A percentile compares a stretch with the other conserved stretches of the same genome.
Conservation (phyloP, 495 filamentous ascomycete species). For the Gamarada debralockiae region DNA sequence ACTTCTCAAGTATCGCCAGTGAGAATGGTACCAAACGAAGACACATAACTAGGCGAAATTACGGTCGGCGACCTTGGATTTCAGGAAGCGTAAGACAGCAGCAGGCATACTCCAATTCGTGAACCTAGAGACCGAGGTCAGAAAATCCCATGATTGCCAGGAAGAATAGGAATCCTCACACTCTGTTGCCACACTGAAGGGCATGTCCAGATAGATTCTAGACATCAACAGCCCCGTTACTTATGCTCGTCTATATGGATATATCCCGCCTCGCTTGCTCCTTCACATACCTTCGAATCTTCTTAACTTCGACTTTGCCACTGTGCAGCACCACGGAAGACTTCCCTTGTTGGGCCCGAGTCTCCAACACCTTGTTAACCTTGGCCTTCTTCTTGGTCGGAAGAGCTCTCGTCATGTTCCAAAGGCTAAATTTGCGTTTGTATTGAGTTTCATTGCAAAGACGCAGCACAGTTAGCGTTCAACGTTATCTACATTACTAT, state of each 20-base stretch:
- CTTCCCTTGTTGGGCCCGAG: slow-evolving; percentile 25
- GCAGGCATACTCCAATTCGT: slow-evolving; percentile 33
- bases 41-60: slow-evolving; percentile 14
- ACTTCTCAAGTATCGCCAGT: too few species aligned
- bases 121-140: slow-evolving; percentile 20
- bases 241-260: slow-evolving; percentile 4
- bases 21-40: neutral
- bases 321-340: slow-evolving; percentile 21
- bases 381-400: slow-evolving; percentile 25
- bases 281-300: slow-evolving; percentile 33
- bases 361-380: slow-evolving; percentile 8
- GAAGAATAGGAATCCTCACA: slow-evolving; percentile 9
- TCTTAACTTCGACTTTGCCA: slow-evolving; percentile 28
- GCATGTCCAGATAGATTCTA: slow-evolving; percentile 20
- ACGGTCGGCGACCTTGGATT: slow-evolving; percentile 17
- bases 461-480: neutral
- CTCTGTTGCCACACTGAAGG: slow-evolving; percentile 23
- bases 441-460: slow-evolving; percentile 33
- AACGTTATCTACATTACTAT: too few species aligned
- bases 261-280: slow-evolving; percentile 16
- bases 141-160: slow-evolving; percentile 7
- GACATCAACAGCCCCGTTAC: slow-evolving; percentile 20
- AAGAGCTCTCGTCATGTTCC: slow-evolving; percentile 35
- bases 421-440: slow-evolving; percentile 39
- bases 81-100: slow-evolving; percentile 13